phyloP scores from a whole-genome alignment of 306 rosid genomes.

The Dalbergia cochinchinensis region DNA sequence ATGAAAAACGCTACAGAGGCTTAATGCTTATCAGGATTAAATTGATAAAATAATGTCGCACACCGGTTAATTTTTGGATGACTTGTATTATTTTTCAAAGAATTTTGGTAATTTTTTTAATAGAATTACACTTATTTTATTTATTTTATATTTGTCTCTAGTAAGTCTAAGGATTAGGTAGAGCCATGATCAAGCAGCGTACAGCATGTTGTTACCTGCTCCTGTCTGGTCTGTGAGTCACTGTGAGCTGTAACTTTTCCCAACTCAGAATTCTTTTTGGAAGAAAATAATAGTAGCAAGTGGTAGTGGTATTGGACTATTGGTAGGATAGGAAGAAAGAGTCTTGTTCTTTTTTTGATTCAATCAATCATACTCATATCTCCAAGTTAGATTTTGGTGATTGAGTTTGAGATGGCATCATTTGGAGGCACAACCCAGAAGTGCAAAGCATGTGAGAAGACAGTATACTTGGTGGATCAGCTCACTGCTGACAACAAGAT shows the following conservation, averaged over 20 bases:
- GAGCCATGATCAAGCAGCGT: not conserved
- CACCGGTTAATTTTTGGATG: too few relatives aligned
- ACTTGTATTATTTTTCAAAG: too few relatives aligned
- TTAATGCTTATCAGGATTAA: too few relatives aligned
- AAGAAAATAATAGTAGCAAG: not conserved
- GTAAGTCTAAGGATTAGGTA: not conserved
- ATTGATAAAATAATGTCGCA: too few relatives aligned
- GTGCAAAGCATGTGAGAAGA: slow-evolving; percentile 90
- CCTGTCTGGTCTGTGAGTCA: slow-evolving; percentile 13
- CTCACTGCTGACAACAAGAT: slow-evolving; percentile 84
- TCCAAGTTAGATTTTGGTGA: slow-evolving; percentile 15
- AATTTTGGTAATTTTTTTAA: too few relatives aligned
- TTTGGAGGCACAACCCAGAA: slow-evolving; percentile 94
- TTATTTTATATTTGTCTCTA: slow-evolving; percentile 44
- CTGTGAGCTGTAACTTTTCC: slow-evolving; percentile 55
- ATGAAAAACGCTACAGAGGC: too few relatives aligned
- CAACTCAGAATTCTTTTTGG: slow-evolving; percentile 11
- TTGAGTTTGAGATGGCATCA: slow-evolving; percentile 62
- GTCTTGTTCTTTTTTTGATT: too few relatives aligned
- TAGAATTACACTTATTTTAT: not conserved
- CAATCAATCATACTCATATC: too few relatives aligned
- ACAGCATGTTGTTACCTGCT: slow-evolving; percentile 10
- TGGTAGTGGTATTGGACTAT: not conserved
- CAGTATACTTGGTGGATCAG: slow-evolving; percentile 88
- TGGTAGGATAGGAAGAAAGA: not conserved